Percentiles rank a stretch among this genome's conserved stretches.
Evolutionary conservation across 2,329 filamentous ascomycete genomes (phyloP).

Genomic region (Orbilia ellipsospora): DNA sequence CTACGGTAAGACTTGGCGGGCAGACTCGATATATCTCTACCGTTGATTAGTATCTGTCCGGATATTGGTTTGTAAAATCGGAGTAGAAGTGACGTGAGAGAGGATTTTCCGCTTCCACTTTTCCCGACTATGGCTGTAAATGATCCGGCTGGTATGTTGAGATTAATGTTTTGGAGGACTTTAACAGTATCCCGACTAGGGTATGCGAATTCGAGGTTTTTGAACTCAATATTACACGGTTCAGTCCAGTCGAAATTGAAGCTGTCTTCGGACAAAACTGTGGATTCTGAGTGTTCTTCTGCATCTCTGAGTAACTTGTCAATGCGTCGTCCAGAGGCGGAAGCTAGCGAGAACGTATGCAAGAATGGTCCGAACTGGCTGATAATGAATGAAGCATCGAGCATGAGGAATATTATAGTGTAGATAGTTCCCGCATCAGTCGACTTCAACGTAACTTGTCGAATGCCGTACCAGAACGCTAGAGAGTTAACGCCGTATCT

Average conservation of each 20-base stretch:
- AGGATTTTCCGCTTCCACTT: slow-evolving; percentile 71
- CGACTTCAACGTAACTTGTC: slow-evolving; percentile 64
- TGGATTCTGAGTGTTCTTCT: slow-evolving; percentile 39
- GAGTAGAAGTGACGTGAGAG: slow-evolving; percentile 68
- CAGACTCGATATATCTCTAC: slow-evolving; percentile 65
- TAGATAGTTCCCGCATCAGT: slow-evolving; percentile 69
- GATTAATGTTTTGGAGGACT: slow-evolving; percentile 64
- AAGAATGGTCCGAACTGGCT: slow-evolving; percentile 73
- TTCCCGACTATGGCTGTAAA: slow-evolving; percentile 71
- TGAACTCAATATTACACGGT: slow-evolving; percentile 61
- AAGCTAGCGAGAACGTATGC: slow-evolving; percentile 68
- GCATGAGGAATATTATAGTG: slow-evolving; percentile 73
- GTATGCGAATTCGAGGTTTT: slow-evolving; percentile 63
- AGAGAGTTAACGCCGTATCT: slow-evolving; percentile 73
- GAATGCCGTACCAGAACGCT: slow-evolving; percentile 75
- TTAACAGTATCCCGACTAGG: slow-evolving; percentile 61
- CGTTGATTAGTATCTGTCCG: slow-evolving; percentile 67
- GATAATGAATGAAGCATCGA: slow-evolving; percentile 73
- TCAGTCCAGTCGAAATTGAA: slow-evolving; percentile 25
- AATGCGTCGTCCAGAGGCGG: slow-evolving; percentile 64
- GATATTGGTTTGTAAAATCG: slow-evolving; percentile 70
- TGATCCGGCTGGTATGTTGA: slow-evolving; percentile 64
- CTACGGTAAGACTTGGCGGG: slow-evolving; percentile 67
- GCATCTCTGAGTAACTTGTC: slow-evolving; percentile 42
- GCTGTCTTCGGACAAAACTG: not conserved